Conservation (phyloP, 345 rosid genomes). For the Ceriops decandra region DNA sequence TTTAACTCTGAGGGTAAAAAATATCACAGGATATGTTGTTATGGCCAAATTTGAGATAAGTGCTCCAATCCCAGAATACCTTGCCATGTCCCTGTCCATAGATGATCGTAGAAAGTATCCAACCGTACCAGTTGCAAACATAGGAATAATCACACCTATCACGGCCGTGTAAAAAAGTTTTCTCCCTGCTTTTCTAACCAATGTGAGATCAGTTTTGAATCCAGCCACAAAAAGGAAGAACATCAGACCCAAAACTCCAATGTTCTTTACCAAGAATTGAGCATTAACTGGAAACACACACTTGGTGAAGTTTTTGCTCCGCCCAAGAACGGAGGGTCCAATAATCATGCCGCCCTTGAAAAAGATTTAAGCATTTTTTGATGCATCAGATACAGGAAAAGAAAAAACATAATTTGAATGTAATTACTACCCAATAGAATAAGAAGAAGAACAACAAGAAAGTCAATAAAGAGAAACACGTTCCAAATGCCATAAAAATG, state of each 20-base stretch:
- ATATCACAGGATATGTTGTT: constrained; percentile 18
- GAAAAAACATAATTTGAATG: background rate
- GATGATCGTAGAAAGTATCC: constrained; percentile 6
- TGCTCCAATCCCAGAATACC: constrained; percentile 8
- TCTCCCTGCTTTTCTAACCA: constrained; percentile 10
- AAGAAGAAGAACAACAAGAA: too few species aligned
- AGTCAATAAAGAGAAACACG: too few species aligned
- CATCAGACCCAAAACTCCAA: constrained; percentile 33
- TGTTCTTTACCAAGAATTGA: constrained; percentile 40
- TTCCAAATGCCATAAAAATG: too few species aligned
- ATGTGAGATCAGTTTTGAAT: constrained; percentile 19
- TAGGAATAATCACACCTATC: constrained; percentile 12
- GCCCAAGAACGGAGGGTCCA: constrained; percentile 71
- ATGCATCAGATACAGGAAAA: background rate
- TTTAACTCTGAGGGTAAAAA: constrained; percentile 26
- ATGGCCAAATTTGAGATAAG: constrained; percentile 10
- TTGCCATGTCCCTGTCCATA: constrained; percentile 12
- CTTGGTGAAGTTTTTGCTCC: constrained; percentile 29
- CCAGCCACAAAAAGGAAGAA: constrained; percentile 21
- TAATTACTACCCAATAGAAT: background rate
- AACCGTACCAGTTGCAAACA: background rate
- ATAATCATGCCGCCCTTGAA: constrained; percentile 69
- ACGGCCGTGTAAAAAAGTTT: constrained; percentile 1
- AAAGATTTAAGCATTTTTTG: background rate
- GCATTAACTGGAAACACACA: constrained; percentile 41